A percentile compares a stretch with the other conserved stretches of the same genome.
These are phyloP conservation scores for Warburgia ugandensis DNA, from an alignment of 164 flowering plant species.

Conservation along the genomic window DNA sequence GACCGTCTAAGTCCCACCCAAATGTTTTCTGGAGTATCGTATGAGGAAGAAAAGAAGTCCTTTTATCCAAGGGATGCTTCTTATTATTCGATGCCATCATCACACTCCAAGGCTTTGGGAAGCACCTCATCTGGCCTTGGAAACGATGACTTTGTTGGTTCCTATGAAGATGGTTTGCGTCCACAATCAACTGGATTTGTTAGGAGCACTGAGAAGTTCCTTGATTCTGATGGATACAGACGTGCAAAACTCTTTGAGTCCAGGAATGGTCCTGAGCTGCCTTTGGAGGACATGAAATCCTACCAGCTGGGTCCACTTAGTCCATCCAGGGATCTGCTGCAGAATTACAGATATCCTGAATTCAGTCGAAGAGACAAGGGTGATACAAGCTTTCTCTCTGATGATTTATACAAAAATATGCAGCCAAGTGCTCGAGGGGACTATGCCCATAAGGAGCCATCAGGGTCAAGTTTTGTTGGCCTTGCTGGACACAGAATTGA, in stretches of 20 bases:
- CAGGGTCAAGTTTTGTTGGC: slow-evolving; percentile 16
- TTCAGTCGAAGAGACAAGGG: slow-evolving; percentile 19
- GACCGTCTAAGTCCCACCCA: slow-evolving; percentile 5
- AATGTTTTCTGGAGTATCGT: slow-evolving; percentile 11
- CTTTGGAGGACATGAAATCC: slow-evolving; percentile 6
- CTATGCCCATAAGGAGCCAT: slow-evolving; percentile 16
- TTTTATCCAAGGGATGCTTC: slow-evolving; percentile 18
- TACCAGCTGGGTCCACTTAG: slow-evolving; percentile 8
- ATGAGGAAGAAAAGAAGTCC: slow-evolving; percentile 12
- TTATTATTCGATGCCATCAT: slow-evolving; percentile 3
- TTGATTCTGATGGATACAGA: slow-evolving; percentile 7
- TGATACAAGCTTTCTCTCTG: slow-evolving; percentile 9
- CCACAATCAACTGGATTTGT: slow-evolving; percentile 3
- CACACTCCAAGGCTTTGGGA: slow-evolving; percentile 18
- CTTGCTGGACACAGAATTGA: slow-evolving; percentile 11
- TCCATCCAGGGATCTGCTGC: slow-evolving; percentile 12
- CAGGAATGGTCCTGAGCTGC: slow-evolving; percentile 5
- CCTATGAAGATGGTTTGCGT: slow-evolving; percentile 4
- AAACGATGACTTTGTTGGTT: slow-evolving; percentile 15
- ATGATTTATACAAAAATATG: slow-evolving; percentile 15
- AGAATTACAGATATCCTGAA: slow-evolving; percentile 17
- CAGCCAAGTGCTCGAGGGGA: slow-evolving; percentile 13
- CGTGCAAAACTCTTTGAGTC: slow-evolving; percentile 6
- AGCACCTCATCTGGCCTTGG: slow-evolving; percentile 15
- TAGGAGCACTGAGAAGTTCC: slow-evolving; percentile 6